A percentile compares a stretch with the other conserved stretches of the same genome.
Evolutionary conservation across 805 yeast species (phyloP).

Genomic region (Kodamaea leandrae): DNA sequence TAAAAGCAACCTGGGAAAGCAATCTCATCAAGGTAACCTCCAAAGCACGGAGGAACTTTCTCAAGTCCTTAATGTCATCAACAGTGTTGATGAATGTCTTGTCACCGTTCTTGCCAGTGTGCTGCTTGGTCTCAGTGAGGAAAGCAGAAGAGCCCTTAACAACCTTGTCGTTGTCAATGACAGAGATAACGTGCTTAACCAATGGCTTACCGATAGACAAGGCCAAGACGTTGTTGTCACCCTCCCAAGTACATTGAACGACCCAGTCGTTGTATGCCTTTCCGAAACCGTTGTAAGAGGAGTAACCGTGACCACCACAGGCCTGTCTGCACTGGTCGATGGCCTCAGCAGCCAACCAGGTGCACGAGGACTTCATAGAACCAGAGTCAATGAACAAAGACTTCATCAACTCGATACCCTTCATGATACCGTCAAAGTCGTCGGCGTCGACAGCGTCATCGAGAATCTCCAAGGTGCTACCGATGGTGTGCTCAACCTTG

Average conservation of each 20-base stretch:
- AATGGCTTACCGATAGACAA: slow-evolving; percentile 81
- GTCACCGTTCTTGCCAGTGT: slow-evolving; percentile 21
- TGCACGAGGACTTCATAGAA: slow-evolving; percentile 81
- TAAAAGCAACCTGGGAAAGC: slow-evolving; percentile 28
- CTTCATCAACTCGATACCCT: slow-evolving; percentile 62
- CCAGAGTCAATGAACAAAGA: slow-evolving; percentile 82
- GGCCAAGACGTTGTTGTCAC: slow-evolving; percentile 86
- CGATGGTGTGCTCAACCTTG: slow-evolving; percentile 54
- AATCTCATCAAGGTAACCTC: slow-evolving; percentile 42
- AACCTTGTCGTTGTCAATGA: slow-evolving; percentile 37
- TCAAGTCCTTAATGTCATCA: slow-evolving; percentile 27
- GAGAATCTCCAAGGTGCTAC: slow-evolving; percentile 48
- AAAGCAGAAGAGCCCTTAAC: slow-evolving; percentile 49
- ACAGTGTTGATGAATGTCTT: slow-evolving; percentile 25
- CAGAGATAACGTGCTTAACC: slow-evolving; percentile 46
- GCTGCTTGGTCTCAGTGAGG: slow-evolving; percentile 29
- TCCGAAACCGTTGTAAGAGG: slow-evolving; percentile 88
- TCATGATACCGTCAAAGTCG: slow-evolving; percentile 43
- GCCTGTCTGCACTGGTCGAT: slow-evolving; percentile 91
- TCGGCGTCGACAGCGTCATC: slow-evolving; percentile 52
- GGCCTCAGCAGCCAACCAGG: slow-evolving; percentile 78
- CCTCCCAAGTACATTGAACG: slow-evolving; percentile 99
- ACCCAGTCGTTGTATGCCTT: slow-evolving; percentile 90
- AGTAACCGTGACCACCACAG: slow-evolving; percentile 96
- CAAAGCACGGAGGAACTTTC: slow-evolving; percentile 32